A percentile compares a stretch with the other conserved stretches of the same genome.
phyloP scores from a whole-genome alignment of 176 grass and related monocot species.

The Hordeum marinum region DNA sequence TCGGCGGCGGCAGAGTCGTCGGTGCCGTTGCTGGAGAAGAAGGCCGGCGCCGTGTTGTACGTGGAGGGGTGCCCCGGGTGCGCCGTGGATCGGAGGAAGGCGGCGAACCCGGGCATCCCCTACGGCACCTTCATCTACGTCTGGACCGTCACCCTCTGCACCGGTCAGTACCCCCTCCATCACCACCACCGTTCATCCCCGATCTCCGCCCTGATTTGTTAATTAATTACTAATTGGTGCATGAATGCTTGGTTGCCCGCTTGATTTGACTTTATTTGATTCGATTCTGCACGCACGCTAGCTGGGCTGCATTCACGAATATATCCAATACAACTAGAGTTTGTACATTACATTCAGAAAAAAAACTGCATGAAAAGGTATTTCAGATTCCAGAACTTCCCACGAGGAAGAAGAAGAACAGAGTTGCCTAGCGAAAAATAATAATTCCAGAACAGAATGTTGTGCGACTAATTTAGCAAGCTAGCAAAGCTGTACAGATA shows the following conservation, averaged over 20 bases:
- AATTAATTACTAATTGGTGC: background rate
- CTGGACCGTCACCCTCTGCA: slow-evolving; percentile 47
- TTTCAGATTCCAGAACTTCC: no score
- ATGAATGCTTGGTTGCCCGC: background rate
- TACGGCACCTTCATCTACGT: slow-evolving; percentile 42
- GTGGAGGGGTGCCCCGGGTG: slow-evolving; percentile 43
- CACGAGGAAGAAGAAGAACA: no score
- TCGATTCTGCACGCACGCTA: background rate
- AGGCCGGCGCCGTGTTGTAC: slow-evolving; percentile 1
- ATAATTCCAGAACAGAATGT: no score
- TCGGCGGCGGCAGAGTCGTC: background rate
- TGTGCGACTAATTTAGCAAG: no score
- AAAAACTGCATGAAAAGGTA: no score
- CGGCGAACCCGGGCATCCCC: slow-evolving; percentile 24
- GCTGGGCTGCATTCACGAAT: background rate
- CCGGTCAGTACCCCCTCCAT: background rate
- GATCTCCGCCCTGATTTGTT: background rate
- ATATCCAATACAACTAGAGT: background rate
- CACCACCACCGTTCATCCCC: background rate
- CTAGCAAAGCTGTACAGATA: no score
- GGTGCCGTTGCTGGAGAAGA: slow-evolving; percentile 31
- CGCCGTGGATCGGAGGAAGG: slow-evolving; percentile 40
- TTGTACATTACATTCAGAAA: no score
- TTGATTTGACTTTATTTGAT: background rate
- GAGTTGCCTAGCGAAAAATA: no score